Conservation (phyloP, 2,329 filamentous ascomycete genomes). For the Penicillium sp. region DNA sequence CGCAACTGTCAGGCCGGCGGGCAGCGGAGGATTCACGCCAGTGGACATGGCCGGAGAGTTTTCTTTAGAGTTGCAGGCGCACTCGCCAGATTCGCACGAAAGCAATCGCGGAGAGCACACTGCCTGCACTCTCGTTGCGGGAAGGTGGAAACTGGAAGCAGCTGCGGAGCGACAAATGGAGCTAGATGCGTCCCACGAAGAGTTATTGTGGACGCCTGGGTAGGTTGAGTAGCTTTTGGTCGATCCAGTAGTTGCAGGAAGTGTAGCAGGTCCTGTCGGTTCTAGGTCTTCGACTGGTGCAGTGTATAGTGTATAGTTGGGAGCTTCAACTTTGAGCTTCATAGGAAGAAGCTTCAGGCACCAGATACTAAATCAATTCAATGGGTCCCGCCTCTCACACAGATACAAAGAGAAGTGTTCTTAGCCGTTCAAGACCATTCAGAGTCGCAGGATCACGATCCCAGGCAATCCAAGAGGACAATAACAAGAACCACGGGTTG, state of each 20-base stretch:
- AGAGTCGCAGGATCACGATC: background rate
- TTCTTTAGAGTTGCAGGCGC: background rate
- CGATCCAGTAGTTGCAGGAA: background rate
- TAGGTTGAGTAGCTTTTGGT: background rate
- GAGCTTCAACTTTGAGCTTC: background rate
- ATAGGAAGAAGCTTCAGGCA: background rate
- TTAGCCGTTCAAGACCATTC: constrained; percentile 16
- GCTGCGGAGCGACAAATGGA: background rate
- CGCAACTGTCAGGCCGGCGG: constrained; percentile 9
- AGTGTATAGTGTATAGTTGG: background rate
- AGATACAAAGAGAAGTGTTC: background rate
- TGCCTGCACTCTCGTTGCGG: background rate
- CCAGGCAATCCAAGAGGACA: background rate
- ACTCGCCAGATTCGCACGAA: background rate
- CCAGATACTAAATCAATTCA: background rate
- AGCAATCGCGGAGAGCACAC: background rate
- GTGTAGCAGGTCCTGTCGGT: background rate
- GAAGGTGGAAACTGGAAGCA: background rate
- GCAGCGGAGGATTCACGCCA: constrained; percentile 15
- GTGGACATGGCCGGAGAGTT: constrained; percentile 17
- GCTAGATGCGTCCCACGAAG: background rate
- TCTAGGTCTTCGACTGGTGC: background rate
- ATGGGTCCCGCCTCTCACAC: constrained; percentile 2
- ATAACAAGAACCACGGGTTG: constrained; percentile 19
- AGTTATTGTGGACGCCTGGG: background rate